Evolutionary conservation across 495 filamentous ascomycete species (phyloP).

Genomic region (Daldinia concentrica): DNA sequence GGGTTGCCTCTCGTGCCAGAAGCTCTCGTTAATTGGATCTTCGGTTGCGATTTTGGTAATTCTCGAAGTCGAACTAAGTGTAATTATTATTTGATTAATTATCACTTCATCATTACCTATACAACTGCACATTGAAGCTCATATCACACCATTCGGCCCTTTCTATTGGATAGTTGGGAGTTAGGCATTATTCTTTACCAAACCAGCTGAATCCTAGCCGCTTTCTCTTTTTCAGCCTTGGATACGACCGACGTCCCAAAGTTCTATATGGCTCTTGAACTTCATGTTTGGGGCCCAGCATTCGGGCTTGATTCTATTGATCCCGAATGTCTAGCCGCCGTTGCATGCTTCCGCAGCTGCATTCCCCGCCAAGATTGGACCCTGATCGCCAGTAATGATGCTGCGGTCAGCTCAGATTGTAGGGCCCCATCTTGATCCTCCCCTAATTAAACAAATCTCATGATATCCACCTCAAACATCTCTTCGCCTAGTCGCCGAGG

Average conservation of each 20-base stretch:
- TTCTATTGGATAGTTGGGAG: background rate
- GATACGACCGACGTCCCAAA: background rate
- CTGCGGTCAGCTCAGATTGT: conserved; percentile 79
- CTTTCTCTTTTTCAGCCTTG: background rate
- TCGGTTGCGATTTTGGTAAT: conserved; percentile 11
- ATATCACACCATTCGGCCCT: background rate
- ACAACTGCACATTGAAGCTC: background rate
- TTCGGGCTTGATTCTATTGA: conserved; percentile 90
- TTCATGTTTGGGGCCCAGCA: conserved; percentile 92
- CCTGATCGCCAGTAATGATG: conserved; percentile 78
- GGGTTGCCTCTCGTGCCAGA: conserved; percentile 3
- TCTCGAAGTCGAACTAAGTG: background rate
- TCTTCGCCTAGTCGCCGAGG: conserved; percentile 3
- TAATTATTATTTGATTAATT: background rate
- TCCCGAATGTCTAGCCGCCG: conserved; percentile 81
- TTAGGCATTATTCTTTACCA: background rate
- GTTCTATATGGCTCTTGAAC: conserved; percentile 69
- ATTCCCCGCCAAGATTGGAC: conserved; percentile 71
- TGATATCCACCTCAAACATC: conserved; percentile 35
- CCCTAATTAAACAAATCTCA: conserved; percentile 30
- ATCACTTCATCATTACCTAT: background rate
- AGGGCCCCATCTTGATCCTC: conserved; percentile 47
- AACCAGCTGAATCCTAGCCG: background rate
- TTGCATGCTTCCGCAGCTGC: conserved; percentile 72
- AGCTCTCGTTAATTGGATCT: background rate